Evolutionary conservation across 23 red algal species (phyloP), one percentile per base, ranked within the genome.

Genomic region (Gracilaria domingensis): DNA sequence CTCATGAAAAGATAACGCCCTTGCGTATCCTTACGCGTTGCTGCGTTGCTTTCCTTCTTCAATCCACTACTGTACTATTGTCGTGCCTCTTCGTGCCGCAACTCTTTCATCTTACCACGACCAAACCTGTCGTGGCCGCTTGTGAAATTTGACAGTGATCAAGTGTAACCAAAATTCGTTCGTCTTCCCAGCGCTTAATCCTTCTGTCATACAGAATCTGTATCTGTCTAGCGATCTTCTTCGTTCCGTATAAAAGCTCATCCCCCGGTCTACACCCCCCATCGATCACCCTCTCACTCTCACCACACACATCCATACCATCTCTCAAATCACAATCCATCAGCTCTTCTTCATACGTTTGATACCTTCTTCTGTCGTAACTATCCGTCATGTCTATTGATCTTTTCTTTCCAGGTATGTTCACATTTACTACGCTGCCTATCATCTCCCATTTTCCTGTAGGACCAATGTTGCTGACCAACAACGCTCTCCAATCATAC

Each of bases 331-430:
- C 20, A 12, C 8, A 67, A 6, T 30, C 3, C 62, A 2, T 67
- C 13, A 30, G 33, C 32, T 12, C 12, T 25, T 67, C 33, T 29
- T 28, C 62, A 33, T 11, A 67, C 9, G 8, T 29, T 14, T 2
- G 62, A 30, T 35, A 36, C 62, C 59, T 64, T 67, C 26, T 33
- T 67, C 2, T 30, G 32, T 35, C 12, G 62, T 33, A 14, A 1
- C 24, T 32, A 67, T 28, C 24, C 62, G 33, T 29, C 26, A 67
- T 67, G 62, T 67, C 62, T 28, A 21, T 67, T 21, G 62, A 67
- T 35, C 62, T 67, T 67, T 67, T 67, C 62, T 67, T 30, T 67
- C 62, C 62, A 67, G 62, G 62, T 67, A 67, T 30, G 62, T 67
- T 67, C 24, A 1, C 1, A 55, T 14, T 55, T 55, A 1, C 6